Evolutionary conservation across 2,329 filamentous ascomycete genomes (phyloP), one percentile per base, ranked within the genome.

Genomic region (Nannizzia gypsea): DNA sequence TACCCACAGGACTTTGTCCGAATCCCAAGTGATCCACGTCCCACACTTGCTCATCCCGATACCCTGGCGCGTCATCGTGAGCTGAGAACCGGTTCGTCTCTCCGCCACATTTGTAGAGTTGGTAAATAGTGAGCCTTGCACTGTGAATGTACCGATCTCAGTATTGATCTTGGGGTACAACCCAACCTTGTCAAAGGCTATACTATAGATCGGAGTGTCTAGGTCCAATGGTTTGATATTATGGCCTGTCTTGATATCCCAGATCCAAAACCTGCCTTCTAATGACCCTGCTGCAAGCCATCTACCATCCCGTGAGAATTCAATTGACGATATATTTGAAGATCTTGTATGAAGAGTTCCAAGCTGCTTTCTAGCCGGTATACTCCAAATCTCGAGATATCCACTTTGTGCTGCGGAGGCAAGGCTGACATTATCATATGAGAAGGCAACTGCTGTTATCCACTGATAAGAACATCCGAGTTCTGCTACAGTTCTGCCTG

Each of bases 331-430:
- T 48, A 68, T 42, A 13, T 42, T 17, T 20, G 9, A 60, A 15
- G 24, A 56, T 50, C 68, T 60, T 9, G 65, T 63, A 28, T 63
- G 44, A 24, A 66, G 61, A n/a, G 42, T 65, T 44, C 63, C 56
- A 20, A 9, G 8, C 5, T 11, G 24, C 55, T 24, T 20, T 15
- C 59, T 20, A 31, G 59, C 50, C 13, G 31, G 20, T 15, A 44
- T 22, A 24, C 54, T 24, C 59, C 59, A 61, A 22, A 61, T 40
- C 9, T 40, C 11, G 38, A 40, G 38, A 40, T 40, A 40, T 40
- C 15, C 11, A 9, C 38, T 15, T n/a, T 40, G 38, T 40, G 11
- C 38, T 15, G 38, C 38, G 6, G 11, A 13, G 4, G 38, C 38
- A 40, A 40, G 38, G 9, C 11, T 13, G n/a, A 13, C 4, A n/a